A percentile compares a stretch with the other conserved stretches of the same genome.
These are phyloP conservation scores for Chloranthus sessilifolius DNA, from an alignment of 164 flowering plant species.

Conservation along the genomic window DNA sequence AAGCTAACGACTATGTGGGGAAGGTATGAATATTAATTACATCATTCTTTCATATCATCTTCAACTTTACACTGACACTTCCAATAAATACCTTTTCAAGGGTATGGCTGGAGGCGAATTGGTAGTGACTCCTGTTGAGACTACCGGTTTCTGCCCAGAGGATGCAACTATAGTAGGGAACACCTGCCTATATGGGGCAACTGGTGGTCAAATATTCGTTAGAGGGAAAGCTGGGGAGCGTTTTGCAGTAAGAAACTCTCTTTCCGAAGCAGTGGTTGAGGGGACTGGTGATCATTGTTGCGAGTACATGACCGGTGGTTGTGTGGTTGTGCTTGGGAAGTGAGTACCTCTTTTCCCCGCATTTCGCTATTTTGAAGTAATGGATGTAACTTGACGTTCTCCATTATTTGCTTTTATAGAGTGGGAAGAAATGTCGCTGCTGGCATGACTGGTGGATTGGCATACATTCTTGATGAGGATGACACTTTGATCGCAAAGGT, in stretches of 20 bases:
- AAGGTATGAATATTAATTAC: conserved; percentile 46
- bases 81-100: conserved; percentile 23
- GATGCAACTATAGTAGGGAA: conserved; percentile 97
- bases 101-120: conserved; percentile 99
- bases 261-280: conserved; percentile 92
- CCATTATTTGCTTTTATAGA: conserved; percentile 30
- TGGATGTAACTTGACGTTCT: not conserved
- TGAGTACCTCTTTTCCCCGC: conserved; percentile 30
- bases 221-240: conserved; percentile 98
- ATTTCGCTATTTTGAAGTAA: not conserved
- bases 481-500: conserved; percentile 92
- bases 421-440: conserved; percentile 98
- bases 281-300: conserved; percentile 98
- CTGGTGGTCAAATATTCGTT: conserved; percentile 90
- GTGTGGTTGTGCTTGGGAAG: conserved; percentile 96
- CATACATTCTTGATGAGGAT: conserved; percentile 93
- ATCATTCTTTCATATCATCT: not conserved
- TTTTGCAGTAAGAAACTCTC: conserved; percentile 97
- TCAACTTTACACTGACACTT: not conserved
- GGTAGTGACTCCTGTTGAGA: conserved; percentile 79
- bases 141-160: conserved; percentile 77
- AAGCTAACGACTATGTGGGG: conserved; percentile 98
- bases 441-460: conserved; percentile 99
- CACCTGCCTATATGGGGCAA: conserved; percentile 96
- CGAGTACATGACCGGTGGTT: conserved; percentile 99